phyloP scores from a whole-genome alignment of 2,329 filamentous ascomycete species.

The Trichothecium sympodiale region DNA sequence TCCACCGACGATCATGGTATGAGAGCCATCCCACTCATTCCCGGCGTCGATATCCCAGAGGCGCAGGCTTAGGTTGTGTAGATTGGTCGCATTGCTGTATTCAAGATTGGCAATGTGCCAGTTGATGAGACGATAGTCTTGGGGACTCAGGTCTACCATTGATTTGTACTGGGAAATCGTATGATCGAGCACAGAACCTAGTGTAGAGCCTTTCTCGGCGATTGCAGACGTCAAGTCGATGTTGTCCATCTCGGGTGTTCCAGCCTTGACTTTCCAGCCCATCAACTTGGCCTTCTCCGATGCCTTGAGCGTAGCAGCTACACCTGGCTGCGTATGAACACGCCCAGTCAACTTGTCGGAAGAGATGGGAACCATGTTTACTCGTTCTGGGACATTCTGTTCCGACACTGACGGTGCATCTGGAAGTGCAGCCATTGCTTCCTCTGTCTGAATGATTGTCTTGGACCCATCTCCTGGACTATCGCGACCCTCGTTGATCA shows the following conservation, averaged over 20 bases:
- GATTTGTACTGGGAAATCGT: slow-evolving; percentile 80
- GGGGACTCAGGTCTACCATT: slow-evolving; percentile 70
- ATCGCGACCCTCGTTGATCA: slow-evolving; percentile 77
- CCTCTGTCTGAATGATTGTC: slow-evolving; percentile 61
- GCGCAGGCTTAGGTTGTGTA: slow-evolving; percentile 75
- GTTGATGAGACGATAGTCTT: slow-evolving; percentile 84
- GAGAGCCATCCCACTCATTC: slow-evolving; percentile 92
- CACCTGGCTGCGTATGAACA: slow-evolving; percentile 59
- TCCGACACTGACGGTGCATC: slow-evolving; percentile 42
- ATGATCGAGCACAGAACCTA: slow-evolving; percentile 86
- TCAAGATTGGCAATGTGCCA: slow-evolving; percentile 98
- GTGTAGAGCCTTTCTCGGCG: slow-evolving; percentile 53
- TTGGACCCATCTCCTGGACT: slow-evolving; percentile 56
- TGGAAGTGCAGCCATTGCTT: slow-evolving; percentile 51
- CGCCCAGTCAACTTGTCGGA: slow-evolving; percentile 61
- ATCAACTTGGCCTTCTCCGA: slow-evolving; percentile 67
- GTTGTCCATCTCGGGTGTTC: slow-evolving; percentile 50
- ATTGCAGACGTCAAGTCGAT: slow-evolving; percentile 61
- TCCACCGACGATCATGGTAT: slow-evolving; percentile 86
- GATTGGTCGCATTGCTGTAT: slow-evolving; percentile 88
- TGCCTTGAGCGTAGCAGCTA: slow-evolving; percentile 58
- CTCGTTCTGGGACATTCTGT: slow-evolving; percentile 39
- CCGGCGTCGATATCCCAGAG: slow-evolving; percentile 97
- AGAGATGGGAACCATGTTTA: slow-evolving; percentile 51
- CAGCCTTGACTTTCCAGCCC: slow-evolving; percentile 68